Percentiles rank a stretch among this genome's conserved stretches.
These are phyloP conservation scores for Kwoniella europaea DNA, from an alignment of 768 basidiomycete species.

Conservation along the genomic window DNA sequence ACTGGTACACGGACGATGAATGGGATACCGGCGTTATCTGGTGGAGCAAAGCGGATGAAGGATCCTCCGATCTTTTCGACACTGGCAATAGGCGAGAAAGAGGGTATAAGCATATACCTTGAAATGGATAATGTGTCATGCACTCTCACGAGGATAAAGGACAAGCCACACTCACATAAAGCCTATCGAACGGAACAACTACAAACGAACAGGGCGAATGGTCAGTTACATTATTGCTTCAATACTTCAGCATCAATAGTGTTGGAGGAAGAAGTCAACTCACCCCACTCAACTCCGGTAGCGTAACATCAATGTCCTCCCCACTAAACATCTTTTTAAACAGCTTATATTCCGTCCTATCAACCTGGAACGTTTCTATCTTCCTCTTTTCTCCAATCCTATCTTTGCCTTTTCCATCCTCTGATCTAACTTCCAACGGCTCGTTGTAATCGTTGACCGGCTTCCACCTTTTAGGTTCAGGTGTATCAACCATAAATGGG, in stretches of 20 bases:
- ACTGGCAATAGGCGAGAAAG: background rate
- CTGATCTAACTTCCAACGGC: background rate
- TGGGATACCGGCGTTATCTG: slow-evolving; percentile 12
- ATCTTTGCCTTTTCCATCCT: background rate
- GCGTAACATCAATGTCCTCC: background rate
- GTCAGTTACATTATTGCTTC: too few species aligned
- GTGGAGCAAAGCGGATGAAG: slow-evolving; percentile 16
- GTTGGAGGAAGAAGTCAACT: background rate
- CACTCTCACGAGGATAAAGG: too few species aligned
- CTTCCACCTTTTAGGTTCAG: slow-evolving; percentile 4
- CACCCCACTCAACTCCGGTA: background rate
- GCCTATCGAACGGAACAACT: slow-evolving; percentile 18
- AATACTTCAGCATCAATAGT: too few species aligned
- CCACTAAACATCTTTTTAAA: background rate
- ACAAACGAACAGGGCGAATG: background rate
- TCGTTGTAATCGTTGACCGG: slow-evolving; percentile 3
- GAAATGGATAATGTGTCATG: too few species aligned
- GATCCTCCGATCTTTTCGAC: slow-evolving; percentile 16
- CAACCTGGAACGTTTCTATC: background rate
- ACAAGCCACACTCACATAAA: slow-evolving; percentile 14
- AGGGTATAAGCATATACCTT: too few species aligned
- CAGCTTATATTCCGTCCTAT: background rate
- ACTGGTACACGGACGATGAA: slow-evolving; percentile 16
- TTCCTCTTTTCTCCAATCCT: background rate
- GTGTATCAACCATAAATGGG: slow-evolving; percentile 7